A percentile compares a stretch with the other conserved stretches of the same genome.
These are phyloP conservation scores for Limonium bicolor DNA, from an alignment of 148 eudicot genomes.

Conservation along the genomic window DNA sequence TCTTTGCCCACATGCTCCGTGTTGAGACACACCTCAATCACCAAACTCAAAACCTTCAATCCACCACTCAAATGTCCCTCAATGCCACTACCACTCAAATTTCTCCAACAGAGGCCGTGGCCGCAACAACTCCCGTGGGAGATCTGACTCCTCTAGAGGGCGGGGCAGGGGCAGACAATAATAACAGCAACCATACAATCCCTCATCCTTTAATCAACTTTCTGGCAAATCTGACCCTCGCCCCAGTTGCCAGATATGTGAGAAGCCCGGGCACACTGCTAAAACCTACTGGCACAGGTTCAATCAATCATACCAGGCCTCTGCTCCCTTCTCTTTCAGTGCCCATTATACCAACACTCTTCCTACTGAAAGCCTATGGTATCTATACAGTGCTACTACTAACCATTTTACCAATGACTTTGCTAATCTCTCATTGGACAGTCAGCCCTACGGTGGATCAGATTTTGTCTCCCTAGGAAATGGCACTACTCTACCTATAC, in stretches of 20 bases:
- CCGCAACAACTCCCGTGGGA: too few species aligned
- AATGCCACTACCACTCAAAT: too few species aligned
- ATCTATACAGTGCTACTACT: neutral
- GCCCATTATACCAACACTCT: neutral
- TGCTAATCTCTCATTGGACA: neutral
- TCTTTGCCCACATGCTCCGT: too few species aligned
- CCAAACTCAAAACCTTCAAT: too few species aligned
- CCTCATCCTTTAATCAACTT: too few species aligned
- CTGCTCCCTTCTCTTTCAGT: neutral
- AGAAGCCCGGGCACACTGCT: neutral
- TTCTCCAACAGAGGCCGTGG: too few species aligned
- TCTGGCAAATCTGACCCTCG: neutral
- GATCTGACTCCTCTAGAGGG: too few species aligned
- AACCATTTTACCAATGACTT: neutral
- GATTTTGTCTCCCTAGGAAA: neutral
- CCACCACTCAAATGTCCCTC: too few species aligned
- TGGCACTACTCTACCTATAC: neutral
- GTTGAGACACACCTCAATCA: too few species aligned
- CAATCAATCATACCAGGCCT: neutral
- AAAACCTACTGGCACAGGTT: neutral
- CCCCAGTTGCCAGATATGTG: neutral
- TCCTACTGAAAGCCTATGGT: neutral
- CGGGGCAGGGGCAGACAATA: too few species aligned
- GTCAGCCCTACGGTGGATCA: neutral
- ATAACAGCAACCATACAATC: too few species aligned